Evolutionary conservation across 2,329 filamentous ascomycete species (phyloP), one percentile per base, ranked within the genome.

Genomic region (Fusarium tuaranense): DNA sequence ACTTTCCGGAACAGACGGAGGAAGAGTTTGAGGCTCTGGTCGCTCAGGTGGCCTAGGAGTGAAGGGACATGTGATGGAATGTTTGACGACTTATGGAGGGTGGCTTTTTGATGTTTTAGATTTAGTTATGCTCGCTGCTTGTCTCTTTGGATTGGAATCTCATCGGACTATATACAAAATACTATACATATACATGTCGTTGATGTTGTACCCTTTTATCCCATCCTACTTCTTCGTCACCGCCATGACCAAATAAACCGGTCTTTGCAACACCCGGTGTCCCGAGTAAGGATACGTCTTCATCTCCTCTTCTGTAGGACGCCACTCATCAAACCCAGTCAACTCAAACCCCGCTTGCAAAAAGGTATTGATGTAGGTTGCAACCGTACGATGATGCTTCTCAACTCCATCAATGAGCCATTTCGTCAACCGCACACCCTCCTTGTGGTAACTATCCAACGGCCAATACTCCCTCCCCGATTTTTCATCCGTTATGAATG

Each of bases 11-110:
- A 20, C 75, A 78, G 20, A 78, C 75, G 0, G 59, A 76, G 5
- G 69, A 72, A 14, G 76, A 78, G 22, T 78, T 78, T 6, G 67
- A 70, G 7, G 48, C n/a, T 0, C 18, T 78, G 20, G 55, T 78
- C 6, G 34, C 55, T 2, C 75, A 76, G n/a, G 39, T 78, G n/a
- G 69, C 57, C 10, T 75, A 44, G 58, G 4, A 2, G 13, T 55
- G 51, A 20, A 32, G 48, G 18, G 25, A 4, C 6, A 3, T 30
- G n/a, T 9, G 27, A 34, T 34, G 30, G 48, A 30, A 53, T 55
- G 51, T n/a, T 14, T 34, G 51, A 55, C 20, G 51, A 34, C 7
- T 34, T 55, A 32, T 55, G 18, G n/a, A 55, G n/a, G 27, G 51
- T 55, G 51, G 30, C 25, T 34, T 55, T 55, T 34, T 34, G 30